phyloP scores from a whole-genome alignment of 139 green algal species.

The Chlamydomonas urium region DNA sequence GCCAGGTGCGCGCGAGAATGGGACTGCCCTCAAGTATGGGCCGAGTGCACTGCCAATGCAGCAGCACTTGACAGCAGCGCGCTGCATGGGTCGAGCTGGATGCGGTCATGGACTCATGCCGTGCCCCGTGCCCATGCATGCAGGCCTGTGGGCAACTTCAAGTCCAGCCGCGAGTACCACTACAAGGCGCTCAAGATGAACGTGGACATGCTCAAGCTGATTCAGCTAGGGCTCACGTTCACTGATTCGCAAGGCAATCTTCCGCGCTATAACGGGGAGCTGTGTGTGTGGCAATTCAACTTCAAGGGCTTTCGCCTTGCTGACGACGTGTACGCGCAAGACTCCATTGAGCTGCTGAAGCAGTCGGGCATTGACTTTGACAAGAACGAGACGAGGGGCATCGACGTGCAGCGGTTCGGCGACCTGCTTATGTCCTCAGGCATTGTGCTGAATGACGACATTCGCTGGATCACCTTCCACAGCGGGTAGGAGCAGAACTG shows the following conservation, averaged over 20 bases:
- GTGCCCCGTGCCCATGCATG: not conserved
- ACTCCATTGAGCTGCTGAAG: constrained; percentile 96
- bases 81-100: not conserved
- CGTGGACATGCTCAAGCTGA: constrained; percentile 99
- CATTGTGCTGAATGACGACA: constrained; percentile 93
- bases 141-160: constrained; percentile 92
- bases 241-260: constrained; percentile 87
- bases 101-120: not conserved
- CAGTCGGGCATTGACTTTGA: constrained; percentile 96
- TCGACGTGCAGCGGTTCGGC: constrained; percentile 91
- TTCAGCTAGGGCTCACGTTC: constrained; percentile 98
- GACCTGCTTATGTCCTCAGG: constrained; percentile 95
- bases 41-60: not conserved
- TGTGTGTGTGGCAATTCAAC: constrained; percentile 99
- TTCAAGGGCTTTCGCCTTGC: constrained; percentile 91
- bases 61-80: not conserved
- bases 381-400: constrained; percentile 75
- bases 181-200: constrained; percentile 91
- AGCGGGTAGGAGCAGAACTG: constrained; percentile 14
- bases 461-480: constrained; percentile 65
- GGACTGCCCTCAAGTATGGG: not conserved
- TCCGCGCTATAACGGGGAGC: constrained; percentile 73
- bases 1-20: constrained; percentile 1
- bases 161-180: constrained; percentile 92
- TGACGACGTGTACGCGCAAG: constrained; percentile 95